These are phyloP conservation scores for Clonostachys rhizophaga DNA, from an alignment of 2,329 filamentous ascomycete species.

Conservation along the genomic window DNA sequence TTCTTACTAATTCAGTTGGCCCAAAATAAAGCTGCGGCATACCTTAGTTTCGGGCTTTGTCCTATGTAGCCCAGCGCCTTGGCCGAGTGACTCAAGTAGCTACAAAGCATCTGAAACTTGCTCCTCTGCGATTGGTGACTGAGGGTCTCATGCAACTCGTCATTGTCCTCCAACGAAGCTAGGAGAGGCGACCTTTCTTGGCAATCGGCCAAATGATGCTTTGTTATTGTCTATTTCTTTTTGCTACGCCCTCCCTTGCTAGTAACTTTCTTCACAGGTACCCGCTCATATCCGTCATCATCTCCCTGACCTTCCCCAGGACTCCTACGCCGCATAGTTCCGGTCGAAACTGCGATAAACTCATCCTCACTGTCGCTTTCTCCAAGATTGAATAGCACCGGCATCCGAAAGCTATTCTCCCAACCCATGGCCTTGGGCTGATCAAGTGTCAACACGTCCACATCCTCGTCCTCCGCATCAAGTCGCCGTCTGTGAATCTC, in stretches of 20 bases:
- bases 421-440: conserved; percentile 25
- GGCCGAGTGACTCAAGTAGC: not conserved
- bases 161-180: not conserved
- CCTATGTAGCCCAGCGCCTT: not conserved
- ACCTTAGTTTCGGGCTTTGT: too few relatives aligned
- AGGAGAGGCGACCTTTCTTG: too few relatives aligned
- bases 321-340: conserved; percentile 84
- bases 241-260: conserved; percentile 31
- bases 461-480: conserved; percentile 87
- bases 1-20: not conserved
- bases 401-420: conserved; percentile 72
- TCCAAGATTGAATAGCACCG: conserved; percentile 85
- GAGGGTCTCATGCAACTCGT: not conserved
- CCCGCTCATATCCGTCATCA: conserved; percentile 34
- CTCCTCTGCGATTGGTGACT: too few relatives aligned
- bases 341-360: conserved; percentile 61
- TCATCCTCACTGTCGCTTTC: conserved; percentile 97
- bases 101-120: too few relatives aligned
- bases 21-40: not conserved
- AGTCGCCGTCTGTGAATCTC: conserved; percentile 88
- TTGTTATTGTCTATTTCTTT: conserved; percentile 23
- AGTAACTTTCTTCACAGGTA: conserved; percentile 29
- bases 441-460: conserved; percentile 78
- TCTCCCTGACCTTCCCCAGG: conserved; percentile 68
- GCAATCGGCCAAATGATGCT: not conserved